A percentile compares a stretch with the other conserved stretches of the same genome.
These are phyloP conservation scores for Novymonas esmeraldas DNA, from an alignment of 208 protist species.

Conservation along the genomic window DNA sequence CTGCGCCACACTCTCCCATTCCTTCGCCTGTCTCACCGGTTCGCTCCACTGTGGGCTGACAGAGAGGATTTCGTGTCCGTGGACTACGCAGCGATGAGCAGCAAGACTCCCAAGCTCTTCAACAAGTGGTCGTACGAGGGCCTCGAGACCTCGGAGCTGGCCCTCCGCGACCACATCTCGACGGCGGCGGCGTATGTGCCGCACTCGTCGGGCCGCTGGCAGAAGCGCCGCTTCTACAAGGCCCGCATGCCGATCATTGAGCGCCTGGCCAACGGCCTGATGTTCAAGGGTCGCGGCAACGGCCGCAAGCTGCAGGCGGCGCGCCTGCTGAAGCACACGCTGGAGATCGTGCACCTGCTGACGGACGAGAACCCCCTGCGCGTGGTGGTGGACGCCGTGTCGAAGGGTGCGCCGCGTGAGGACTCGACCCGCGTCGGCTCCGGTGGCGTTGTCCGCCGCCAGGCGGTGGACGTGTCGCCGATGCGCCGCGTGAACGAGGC, in stretches of 20 bases:
- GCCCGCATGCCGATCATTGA: conserved; percentile 95
- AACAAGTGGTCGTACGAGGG: conserved; percentile 92
- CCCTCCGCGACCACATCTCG: conserved; percentile 98
- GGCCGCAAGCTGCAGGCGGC: conserved; percentile 99
- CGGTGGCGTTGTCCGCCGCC: conserved; percentile 99
- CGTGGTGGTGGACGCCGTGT: conserved; percentile 98
- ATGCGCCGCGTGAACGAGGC: conserved; percentile 99
- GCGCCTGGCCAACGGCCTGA: conserved; percentile 97
- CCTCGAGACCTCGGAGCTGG: conserved; percentile 85
- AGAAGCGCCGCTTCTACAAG: conserved; percentile 99
- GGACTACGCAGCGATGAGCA: conserved; percentile 75
- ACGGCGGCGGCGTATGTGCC: conserved; percentile 96
- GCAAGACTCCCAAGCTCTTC: conserved; percentile 87
- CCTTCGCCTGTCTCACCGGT: background rate
- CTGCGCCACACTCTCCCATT: too few species aligned
- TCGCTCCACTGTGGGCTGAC: background rate
- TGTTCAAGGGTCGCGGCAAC: conserved; percentile 99
- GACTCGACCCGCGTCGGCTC: conserved; percentile 99
- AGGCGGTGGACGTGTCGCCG: conserved; percentile 99
- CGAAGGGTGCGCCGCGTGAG: conserved; percentile 99
- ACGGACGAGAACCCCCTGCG: conserved; percentile 99
- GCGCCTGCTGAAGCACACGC: conserved; percentile 98
- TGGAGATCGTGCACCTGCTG: conserved; percentile 99
- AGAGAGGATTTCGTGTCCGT: too few species aligned
- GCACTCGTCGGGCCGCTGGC: conserved; percentile 98